Conservation (phyloP, 495 filamentous ascomycete species). For the Neurospora cerealis region DNA sequence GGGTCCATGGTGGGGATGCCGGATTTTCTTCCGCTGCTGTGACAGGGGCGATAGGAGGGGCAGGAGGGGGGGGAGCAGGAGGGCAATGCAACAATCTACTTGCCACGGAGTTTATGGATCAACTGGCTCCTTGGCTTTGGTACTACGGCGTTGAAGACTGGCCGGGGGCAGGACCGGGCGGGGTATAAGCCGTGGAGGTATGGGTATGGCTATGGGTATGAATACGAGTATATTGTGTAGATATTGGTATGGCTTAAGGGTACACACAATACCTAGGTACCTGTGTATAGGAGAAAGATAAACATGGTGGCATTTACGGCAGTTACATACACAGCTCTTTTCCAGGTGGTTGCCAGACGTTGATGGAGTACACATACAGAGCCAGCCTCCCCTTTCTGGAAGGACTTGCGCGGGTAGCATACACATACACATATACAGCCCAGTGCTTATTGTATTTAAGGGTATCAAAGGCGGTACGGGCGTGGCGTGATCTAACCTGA, state of each 20-base stretch:
- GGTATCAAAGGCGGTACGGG: neutral
- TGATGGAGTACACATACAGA: neutral
- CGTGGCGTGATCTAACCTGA: neutral
- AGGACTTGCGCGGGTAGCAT: neutral
- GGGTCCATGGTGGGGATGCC: neutral
- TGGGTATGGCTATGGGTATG: neutral
- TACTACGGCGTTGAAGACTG: neutral
- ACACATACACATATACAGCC: neutral
- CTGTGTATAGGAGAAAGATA: neutral
- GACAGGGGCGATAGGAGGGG: neutral
- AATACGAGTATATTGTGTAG: neutral
- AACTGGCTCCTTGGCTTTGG: neutral
- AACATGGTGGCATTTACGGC: neutral
- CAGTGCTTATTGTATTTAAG: neutral
- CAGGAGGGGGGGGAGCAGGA: neutral
- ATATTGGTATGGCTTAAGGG: neutral
- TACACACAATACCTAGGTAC: neutral
- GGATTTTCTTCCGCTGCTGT: neutral
- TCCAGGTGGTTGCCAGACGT: neutral
- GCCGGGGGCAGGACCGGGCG: neutral
- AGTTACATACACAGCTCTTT: neutral
- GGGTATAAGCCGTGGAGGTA: neutral
- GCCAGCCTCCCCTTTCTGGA: neutral
- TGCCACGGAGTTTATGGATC: neutral
- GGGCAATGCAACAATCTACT: neutral